phyloP scores from a whole-genome alignment of 371 early-diverging fungal species.

The Mucor lusitanicus region DNA sequence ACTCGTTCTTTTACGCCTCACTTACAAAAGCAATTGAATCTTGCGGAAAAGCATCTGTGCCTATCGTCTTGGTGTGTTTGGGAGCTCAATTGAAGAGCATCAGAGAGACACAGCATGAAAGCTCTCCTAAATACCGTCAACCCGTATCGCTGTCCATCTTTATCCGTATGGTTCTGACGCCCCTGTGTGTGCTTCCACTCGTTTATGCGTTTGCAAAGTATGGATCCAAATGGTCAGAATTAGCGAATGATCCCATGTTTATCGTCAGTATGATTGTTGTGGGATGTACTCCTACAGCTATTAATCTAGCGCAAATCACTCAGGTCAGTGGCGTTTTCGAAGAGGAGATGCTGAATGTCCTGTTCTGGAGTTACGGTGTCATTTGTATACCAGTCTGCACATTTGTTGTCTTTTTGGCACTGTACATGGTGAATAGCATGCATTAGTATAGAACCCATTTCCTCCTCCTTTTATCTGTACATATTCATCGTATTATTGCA shows the following conservation, averaged over 20 bases:
- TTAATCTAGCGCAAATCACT: conserved; percentile 59
- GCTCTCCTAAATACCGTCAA: conserved; percentile 14
- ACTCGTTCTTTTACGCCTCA: conserved; percentile 54
- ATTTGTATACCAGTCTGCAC: conserved; percentile 55
- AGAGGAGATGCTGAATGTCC: conserved; percentile 56
- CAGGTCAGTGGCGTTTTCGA: conserved; percentile 60
- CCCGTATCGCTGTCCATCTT: conserved; percentile 40
- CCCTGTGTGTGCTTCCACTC: conserved; percentile 47
- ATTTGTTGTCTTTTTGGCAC: conserved; percentile 48
- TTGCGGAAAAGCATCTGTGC: conserved; percentile 70
- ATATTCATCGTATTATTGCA: not conserved
- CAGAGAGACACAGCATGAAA: conserved; percentile 1
- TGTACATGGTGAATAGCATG: conserved; percentile 34
- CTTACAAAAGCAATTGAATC: conserved; percentile 65
- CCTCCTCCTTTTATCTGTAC: not conserved
- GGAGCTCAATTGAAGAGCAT: conserved; percentile 61
- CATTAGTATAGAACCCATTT: not conserved
- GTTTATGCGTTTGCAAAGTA: conserved; percentile 41
- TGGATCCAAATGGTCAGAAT: conserved; percentile 32
- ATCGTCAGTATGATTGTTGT: conserved; percentile 51
- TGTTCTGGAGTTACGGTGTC: conserved; percentile 66
- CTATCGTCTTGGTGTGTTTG: conserved; percentile 67
- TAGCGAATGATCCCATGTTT: conserved; percentile 57
- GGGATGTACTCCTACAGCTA: conserved; percentile 60
- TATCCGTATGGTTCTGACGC: conserved; percentile 51